Base-by-base conservation (phyloP, 2,329 filamentous ascomycete species). In the Fusarium sp. region DNA sequence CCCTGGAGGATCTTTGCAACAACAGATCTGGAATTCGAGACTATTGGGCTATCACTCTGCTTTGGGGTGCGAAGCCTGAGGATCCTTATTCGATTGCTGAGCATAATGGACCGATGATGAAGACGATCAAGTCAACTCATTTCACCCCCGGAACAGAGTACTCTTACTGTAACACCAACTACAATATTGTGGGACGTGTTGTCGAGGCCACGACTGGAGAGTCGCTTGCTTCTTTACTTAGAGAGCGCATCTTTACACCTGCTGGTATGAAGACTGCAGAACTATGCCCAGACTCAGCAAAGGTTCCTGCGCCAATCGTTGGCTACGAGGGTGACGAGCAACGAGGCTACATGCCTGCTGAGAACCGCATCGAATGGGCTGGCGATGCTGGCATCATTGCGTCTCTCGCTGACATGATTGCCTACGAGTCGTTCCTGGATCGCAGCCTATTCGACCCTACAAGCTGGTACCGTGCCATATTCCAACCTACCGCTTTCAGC, bases 131-230 rank as follows among this genome's bases (percentile, higher is more conserved):
- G 48, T 68, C 64, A 4, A 47, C 43, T 17, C 65, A 67, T 23
- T 67, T 68, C 23, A 43, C 57, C 17, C 65, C 65, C 0, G 65
- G 65, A 3, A 51, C n/a, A 10, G 65, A 67, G 48, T 67, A 65
- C 32, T 68, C 64, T 30, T 68, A 67, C 48, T 65, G 48, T 11
- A 67, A 67, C 20, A 67, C 65, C 22, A 67, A 67, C n/a, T 67
- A 54, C 40, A 67, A 68, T 23, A 65, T 67, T 2, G 41, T 67
- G 23, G 65, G 52, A 3, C 58, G 65, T 5, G 48, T 68, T 6
- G 17, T 67, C 10, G 65, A 67, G 6, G 55, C 54, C 14, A 57
- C 50, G 1, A 67, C 59, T 3, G 52, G 45, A 8, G 52, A 68
- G 20, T 60, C 65, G 1, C 60, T 67, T 5, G 50, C 41, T 14